phyloP scores from a whole-genome alignment of 2,329 filamentous ascomycete genomes.

The Eutypella sp. region DNA sequence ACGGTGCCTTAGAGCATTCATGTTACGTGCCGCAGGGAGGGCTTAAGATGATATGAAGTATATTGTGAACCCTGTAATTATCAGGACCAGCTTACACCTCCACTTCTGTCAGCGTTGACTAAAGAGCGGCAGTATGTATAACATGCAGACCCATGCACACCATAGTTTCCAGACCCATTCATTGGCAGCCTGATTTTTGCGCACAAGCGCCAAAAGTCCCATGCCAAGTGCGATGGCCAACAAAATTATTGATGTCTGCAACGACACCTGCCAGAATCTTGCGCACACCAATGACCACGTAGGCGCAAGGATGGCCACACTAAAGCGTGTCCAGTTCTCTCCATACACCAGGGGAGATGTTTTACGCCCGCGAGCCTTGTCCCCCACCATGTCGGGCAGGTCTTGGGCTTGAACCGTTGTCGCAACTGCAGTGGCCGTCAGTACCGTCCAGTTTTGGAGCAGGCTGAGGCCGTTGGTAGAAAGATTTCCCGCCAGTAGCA shows the following conservation, averaged over 20 bases:
- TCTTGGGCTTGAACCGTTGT: slow-evolving; percentile 26
- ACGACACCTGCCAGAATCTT: slow-evolving; percentile 5
- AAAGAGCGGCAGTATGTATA: slow-evolving; percentile 7
- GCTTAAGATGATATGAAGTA: no score
- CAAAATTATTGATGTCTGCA: not conserved
- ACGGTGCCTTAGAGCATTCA: no score
- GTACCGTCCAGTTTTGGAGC: slow-evolving; percentile 15
- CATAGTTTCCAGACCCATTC: slow-evolving; percentile 7
- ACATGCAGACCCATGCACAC: slow-evolving; percentile 7
- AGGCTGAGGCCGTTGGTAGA: not conserved
- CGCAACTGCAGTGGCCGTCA: slow-evolving; percentile 17
- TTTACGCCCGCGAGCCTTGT: slow-evolving; percentile 18
- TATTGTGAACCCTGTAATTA: no score
- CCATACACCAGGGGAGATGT: slow-evolving; percentile 24
- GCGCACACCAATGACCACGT: slow-evolving; percentile 6
- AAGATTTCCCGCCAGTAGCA: slow-evolving; percentile 6
- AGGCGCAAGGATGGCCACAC: slow-evolving; percentile 1
- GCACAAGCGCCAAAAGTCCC: not conserved
- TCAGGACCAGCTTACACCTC: no score
- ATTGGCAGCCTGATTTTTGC: not conserved
- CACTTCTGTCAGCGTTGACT: no score
- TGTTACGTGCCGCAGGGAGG: no score
- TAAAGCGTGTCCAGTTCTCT: slow-evolving; percentile 8
- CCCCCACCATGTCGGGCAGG: slow-evolving; percentile 17
- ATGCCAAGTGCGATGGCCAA: slow-evolving; percentile 1